Base-by-base conservation (phyloP, 2,329 filamentous ascomycete genomes). In the Fusarium caatingaense region DNA sequence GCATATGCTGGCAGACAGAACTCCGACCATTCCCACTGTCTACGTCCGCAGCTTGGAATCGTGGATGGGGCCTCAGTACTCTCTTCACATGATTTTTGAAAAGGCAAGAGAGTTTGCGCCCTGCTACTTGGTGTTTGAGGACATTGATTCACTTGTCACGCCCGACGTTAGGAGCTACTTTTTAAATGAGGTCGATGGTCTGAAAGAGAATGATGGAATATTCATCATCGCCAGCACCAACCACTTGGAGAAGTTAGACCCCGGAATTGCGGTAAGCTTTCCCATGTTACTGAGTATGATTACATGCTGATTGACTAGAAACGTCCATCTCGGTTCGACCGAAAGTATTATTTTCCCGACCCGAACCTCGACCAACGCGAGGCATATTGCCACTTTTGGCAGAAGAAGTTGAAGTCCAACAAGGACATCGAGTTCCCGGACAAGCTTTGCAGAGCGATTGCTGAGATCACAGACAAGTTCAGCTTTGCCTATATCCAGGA, bases 101-200 rank as follows among this genome's bases (percentile, higher is more conserved):
- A 88, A 87, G 66, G 91, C 91, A 1, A 82, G 91, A 23, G 81
- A 86, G 67, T 84, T 86, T 64, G 88, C 91, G 0, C 91, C 91
- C 0, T 92, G 90, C 79, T 87, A 91, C 65, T 84, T 93, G 6
- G 87, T 93, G 42, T 91, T 93, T 61, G 91, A 93, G 76, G 91
- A 93, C 68, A 83, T 93, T 8, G 91, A 93, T 76, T 89, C 86
- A 11, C 85, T 92, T 34, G 86, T 93, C 46, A 84, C 83, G 13
- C 86, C 89, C 56, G 68, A 75, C 3, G 54, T 56, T 1, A 41
- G 54, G 16, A 56, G 54, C 32, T 56, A 56, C 32, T 56, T 56
- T 4, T 30, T 56, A 16, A 56, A 56, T n/a, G 54, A 56, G 25
- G 25, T 56, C 2, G 54, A 56, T 28, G 54, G 54, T 12, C 44